Evolutionary conservation across 768 basidiomycete genomes (phyloP), one percentile per base, ranked within the genome.

Genomic region (Mrakia gelida): DNA sequence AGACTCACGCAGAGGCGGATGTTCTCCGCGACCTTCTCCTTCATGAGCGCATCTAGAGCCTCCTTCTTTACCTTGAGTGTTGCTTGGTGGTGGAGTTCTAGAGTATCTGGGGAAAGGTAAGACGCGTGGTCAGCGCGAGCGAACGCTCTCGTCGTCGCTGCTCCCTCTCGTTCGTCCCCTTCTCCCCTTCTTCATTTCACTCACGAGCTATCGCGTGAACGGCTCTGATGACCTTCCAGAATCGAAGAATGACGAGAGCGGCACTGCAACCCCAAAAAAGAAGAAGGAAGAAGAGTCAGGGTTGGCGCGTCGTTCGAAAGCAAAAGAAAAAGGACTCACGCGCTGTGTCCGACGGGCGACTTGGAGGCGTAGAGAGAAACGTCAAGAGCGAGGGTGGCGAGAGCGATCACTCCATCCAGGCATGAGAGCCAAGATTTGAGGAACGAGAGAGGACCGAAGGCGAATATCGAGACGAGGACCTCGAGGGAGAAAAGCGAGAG

Each of bases 11-110:
- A 71, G 21, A 71, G 43, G 5, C 70, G 70, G 18, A 71, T 71
- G 26, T 71, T 71, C 70, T 71, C 70, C 5, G 70, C 70, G 11
- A 71, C 70, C 26, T 45, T 71, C 38, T 71, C 70, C 38, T 38
- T 30, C 34, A 71, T n/a, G 10, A 71, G 38, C 10, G 70, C 70
- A 21, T 71, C 70, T 1, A 71, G 43, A 45, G 70, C 70, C 38
- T 71, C 30, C 43, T 71, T 71, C 70, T 71, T 71, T 0, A 71
- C 13, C 70, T n/a, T 43, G 23, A 71, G 70, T 6, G 70, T 38
- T 1, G 43, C 43, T 45, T 71, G 70, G n/a, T 71, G 41, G 26
- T 71, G 70, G 13, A 71, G 43, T 32, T 71, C 70, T 3, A 71
- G 43, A 1, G 70, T 71, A 30, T 71, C 45, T 45, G 45, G 45